Evolutionary conservation across 305 asterid species (phyloP).

Genomic region (Solanum hybrid): DNA sequence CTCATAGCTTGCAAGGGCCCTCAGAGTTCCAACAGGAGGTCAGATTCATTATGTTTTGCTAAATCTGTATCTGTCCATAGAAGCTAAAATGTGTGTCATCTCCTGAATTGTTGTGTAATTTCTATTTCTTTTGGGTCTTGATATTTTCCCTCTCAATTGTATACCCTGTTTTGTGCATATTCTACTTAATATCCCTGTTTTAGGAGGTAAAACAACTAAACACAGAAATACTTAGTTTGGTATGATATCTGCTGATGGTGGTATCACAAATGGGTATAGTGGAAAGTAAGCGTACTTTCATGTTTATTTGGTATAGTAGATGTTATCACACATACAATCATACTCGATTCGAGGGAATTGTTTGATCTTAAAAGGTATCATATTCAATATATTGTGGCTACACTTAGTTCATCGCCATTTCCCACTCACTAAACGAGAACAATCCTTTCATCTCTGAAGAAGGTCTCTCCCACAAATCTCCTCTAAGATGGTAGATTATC

Average conservation of each 20-base stretch:
- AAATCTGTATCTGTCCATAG: not conserved
- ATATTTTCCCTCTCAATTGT: not conserved
- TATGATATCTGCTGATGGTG: not conserved
- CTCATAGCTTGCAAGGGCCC: constrained; percentile 76
- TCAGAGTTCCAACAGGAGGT: constrained; percentile 85
- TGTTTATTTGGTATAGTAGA: not conserved
- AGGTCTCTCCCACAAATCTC: not conserved
- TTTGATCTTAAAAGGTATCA: not conserved
- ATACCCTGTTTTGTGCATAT: not conserved
- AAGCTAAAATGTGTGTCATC: not conserved
- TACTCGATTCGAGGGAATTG: not conserved
- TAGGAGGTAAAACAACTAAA: not conserved
- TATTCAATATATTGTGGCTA: not conserved
- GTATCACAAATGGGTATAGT: not conserved
- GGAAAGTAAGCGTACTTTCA: not conserved
- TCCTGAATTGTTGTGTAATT: not conserved
- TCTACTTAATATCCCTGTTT: not conserved
- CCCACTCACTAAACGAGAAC: not conserved
- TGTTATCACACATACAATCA: not conserved
- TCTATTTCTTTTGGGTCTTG: not conserved
- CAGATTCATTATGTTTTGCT: constrained; percentile 7
- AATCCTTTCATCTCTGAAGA: not conserved
- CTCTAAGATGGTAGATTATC: not conserved
- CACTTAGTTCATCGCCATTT: not conserved
- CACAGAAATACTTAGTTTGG: not conserved